A percentile compares a stretch with the other conserved stretches of the same genome.
These are phyloP conservation scores for Apiospora marii DNA, from an alignment of 2,329 filamentous ascomycete genomes.

Conservation along the genomic window DNA sequence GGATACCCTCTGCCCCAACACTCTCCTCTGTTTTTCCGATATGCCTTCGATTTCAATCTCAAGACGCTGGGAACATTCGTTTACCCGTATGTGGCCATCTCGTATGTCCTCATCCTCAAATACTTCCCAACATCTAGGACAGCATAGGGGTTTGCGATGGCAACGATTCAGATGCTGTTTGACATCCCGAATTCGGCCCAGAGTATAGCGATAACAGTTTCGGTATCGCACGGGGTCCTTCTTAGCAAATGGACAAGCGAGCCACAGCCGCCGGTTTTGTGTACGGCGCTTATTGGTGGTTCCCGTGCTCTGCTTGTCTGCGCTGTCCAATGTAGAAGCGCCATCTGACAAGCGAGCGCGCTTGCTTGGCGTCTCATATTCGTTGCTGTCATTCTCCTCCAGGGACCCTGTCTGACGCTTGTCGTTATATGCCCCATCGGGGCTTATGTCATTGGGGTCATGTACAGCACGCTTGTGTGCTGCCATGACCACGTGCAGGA, in stretches of 20 bases:
- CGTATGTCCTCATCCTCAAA: constrained; percentile 35
- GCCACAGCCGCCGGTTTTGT: constrained; percentile 31
- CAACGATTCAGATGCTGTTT: constrained; percentile 40
- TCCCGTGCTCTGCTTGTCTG: constrained; percentile 29
- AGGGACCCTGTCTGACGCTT: not conserved
- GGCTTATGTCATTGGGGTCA: not conserved
- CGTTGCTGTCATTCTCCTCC: constrained; percentile 6
- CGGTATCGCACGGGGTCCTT: constrained; percentile 38
- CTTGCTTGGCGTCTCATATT: constrained; percentile 27
- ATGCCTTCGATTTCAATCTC: constrained; percentile 32
- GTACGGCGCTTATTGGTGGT: constrained; percentile 29
- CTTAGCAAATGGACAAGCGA: constrained; percentile 44
- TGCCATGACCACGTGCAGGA: constrained; percentile 33
- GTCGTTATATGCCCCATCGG: not conserved
- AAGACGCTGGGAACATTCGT: constrained; percentile 26
- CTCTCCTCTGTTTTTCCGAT: constrained; percentile 35
- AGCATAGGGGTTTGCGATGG: constrained; percentile 39
- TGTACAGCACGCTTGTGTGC: constrained; percentile 26
- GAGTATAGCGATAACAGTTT: constrained; percentile 38
- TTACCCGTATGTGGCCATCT: constrained; percentile 31
- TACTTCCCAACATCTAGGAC: constrained; percentile 36
- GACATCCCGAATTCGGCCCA: constrained; percentile 40
- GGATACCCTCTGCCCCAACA: constrained; percentile 33
- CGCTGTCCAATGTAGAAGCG: constrained; percentile 24
- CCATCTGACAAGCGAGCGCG: constrained; percentile 28